A percentile compares a stretch with the other conserved stretches of the same genome.
phyloP scores from a whole-genome alignment of 140 eudicot species.

The Ambrosia hybrid region DNA sequence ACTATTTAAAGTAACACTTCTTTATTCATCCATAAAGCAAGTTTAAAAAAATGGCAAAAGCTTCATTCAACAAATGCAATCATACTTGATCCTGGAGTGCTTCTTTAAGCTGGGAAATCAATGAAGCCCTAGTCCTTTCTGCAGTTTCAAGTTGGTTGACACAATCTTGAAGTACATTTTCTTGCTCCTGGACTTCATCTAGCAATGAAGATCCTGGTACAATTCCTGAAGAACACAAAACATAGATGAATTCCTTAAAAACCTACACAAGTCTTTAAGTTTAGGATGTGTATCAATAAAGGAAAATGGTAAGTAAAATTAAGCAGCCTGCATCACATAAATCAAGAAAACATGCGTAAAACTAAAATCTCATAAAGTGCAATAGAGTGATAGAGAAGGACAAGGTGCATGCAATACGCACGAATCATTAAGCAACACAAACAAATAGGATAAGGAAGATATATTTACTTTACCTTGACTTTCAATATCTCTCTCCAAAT shows the following conservation, averaged over 20 bases:
- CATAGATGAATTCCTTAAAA: neutral
- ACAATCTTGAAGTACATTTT: slow-evolving; percentile 62
- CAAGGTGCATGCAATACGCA: neutral
- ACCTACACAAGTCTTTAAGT: neutral
- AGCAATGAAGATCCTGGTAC: slow-evolving; percentile 50
- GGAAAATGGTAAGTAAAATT: neutral
- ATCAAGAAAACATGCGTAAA: neutral
- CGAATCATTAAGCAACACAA: slow-evolving; percentile 17
- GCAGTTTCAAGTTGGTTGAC: slow-evolving; percentile 70
- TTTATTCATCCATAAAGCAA: slow-evolving; percentile 3
- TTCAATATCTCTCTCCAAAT: slow-evolving; percentile 62
- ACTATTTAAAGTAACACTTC: neutral
- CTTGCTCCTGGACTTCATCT: slow-evolving; percentile 81
- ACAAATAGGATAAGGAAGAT: neutral
- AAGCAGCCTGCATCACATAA: slow-evolving; percentile 1
- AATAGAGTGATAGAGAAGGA: slow-evolving; percentile 4
- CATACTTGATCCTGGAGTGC: slow-evolving; percentile 87
- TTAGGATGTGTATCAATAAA: neutral
- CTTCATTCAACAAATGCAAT: neutral
- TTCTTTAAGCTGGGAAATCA: slow-evolving; percentile 74
- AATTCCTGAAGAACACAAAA: slow-evolving; percentile 47
- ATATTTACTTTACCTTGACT: slow-evolving; percentile 55
- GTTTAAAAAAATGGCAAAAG: slow-evolving; percentile 9
- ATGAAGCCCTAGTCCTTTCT: slow-evolving; percentile 56
- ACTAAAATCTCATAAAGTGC: neutral